These are phyloP conservation scores for Trypanosoma conorhini DNA, from an alignment of 208 protist species.

Conservation along the genomic window DNA sequence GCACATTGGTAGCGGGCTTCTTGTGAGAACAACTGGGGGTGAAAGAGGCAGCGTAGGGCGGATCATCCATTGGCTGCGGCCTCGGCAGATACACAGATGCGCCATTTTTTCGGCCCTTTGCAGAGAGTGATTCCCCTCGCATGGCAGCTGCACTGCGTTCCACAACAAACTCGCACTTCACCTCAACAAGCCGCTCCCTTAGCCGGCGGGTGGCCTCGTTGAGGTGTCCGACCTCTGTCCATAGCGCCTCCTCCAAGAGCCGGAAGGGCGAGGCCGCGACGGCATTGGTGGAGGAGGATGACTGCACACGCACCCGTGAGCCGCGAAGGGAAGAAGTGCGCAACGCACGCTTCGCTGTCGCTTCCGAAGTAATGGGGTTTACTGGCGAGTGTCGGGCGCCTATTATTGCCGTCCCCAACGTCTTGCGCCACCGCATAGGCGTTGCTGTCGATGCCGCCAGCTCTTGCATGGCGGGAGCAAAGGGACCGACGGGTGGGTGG, in stretches of 20 bases:
- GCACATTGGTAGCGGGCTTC: not conserved
- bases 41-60: constrained; percentile 1
- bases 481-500: not conserved
- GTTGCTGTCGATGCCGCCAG: not conserved
- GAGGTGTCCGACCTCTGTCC: constrained; percentile 12
- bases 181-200: constrained; percentile 6
- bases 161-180: constrained; percentile 1
- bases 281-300: not conserved
- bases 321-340: not conserved
- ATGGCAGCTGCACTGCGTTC: not conserved
- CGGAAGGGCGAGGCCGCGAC: not conserved
- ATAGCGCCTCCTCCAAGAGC: constrained; percentile 4
- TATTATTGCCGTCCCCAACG: not conserved
- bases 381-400: not conserved
- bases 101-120: not conserved
- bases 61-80: not conserved
- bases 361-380: not conserved
- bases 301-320: not conserved
- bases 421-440: not conserved
- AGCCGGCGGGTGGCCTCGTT: constrained; percentile 11
- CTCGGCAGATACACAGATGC: not conserved
- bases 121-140: not conserved
- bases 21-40: not conserved
- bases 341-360: not conserved
- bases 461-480: not conserved